Base-by-base conservation (phyloP, 352 stramenopile species). In the Pythium graminicola region DNA sequence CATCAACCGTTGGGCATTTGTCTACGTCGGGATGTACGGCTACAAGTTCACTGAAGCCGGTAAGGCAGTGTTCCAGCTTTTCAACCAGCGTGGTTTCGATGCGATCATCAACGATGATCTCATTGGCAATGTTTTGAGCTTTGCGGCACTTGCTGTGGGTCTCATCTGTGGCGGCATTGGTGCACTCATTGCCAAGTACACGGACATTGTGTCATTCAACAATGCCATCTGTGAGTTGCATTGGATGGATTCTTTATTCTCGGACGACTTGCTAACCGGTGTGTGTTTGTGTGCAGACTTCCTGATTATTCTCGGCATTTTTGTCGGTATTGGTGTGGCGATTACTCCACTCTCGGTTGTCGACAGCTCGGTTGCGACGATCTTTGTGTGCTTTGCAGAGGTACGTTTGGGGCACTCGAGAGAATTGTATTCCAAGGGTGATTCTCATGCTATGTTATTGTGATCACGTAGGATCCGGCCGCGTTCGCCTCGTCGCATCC, bases 381-480 rank as follows among this genome's bases (percentile, higher is more conserved):
- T 98, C 32, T 98, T 98, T 61, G 95, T 99, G 11, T 98, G 93
- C 72, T 99, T 98, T 64, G 93, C 93, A 2, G 89, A 98, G 55
- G 55, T 63, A 67, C 80, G 80, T 50, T 46, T 46, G 2, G 1
- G 24, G 43, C 6, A 20, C 9, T 35, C n/a, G n/a, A n/a, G n/a
- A n/a, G n/a, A n/a, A n/a, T n/a, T n/a, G n/a, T n/a, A n/a, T n/a
- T n/a, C n/a, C n/a, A n/a, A n/a, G n/a, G n/a, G n/a, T n/a, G n/a
- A n/a, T n/a, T n/a, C n/a, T n/a, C n/a, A n/a, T n/a, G n/a, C n/a
- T n/a, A n/a, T n/a, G 79, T 43, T 44, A n/a, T 9, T 32, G 3
- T 42, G 32, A 33, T 42, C 17, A 33, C 38, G 6, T 50, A 63
- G 76, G 82, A 95, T 50, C 85, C 85, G 0, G 75, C 67, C 6